These are phyloP conservation scores for Ogataea populi-albae DNA, from an alignment of 805 yeast species.

Conservation along the genomic window DNA sequence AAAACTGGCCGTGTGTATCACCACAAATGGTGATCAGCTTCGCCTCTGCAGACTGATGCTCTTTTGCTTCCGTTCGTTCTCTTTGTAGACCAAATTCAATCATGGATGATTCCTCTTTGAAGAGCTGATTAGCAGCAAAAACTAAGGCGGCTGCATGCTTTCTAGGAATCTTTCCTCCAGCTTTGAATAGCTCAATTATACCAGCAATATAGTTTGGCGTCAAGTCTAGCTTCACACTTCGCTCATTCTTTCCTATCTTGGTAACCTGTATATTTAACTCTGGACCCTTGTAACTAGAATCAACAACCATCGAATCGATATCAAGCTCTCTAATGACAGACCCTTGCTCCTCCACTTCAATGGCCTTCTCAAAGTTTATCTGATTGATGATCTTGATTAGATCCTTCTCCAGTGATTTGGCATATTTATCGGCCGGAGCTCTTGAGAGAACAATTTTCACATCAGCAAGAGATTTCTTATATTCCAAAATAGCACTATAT, in stretches of 20 bases:
- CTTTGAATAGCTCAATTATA: slow-evolving; percentile 68
- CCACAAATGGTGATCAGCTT: slow-evolving; percentile 82
- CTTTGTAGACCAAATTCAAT: slow-evolving; percentile 56
- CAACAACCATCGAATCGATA: slow-evolving; percentile 47
- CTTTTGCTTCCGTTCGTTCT: slow-evolving; percentile 33
- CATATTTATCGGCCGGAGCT: slow-evolving; percentile 68
- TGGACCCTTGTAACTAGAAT: slow-evolving; percentile 61
- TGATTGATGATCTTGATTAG: slow-evolving; percentile 65
- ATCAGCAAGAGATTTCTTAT: slow-evolving; percentile 70
- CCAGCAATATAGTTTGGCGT: slow-evolving; percentile 54
- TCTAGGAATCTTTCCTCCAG: slow-evolving; percentile 74
- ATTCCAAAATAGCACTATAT: slow-evolving; percentile 67
- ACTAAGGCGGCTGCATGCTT: slow-evolving; percentile 81
- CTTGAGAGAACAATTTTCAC: slow-evolving; percentile 58
- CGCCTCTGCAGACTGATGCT: slow-evolving; percentile 32
- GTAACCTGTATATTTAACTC: slow-evolving; percentile 39
- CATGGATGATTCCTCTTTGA: slow-evolving; percentile 66
- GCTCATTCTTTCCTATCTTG: slow-evolving; percentile 28
- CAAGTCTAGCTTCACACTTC: slow-evolving; percentile 39
- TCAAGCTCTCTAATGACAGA: slow-evolving; percentile 47
- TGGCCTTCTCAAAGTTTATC: slow-evolving; percentile 82
- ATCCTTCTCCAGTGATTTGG: slow-evolving; percentile 58
- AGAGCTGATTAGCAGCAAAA: slow-evolving; percentile 62
- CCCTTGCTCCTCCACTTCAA: slow-evolving; percentile 62
- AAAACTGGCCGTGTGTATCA: slow-evolving; percentile 97